Percentiles rank a stretch among this genome's conserved stretches.
Evolutionary conservation across 78 protist species (phyloP).

Genomic region (Cavenderia fasciculata): DNA sequence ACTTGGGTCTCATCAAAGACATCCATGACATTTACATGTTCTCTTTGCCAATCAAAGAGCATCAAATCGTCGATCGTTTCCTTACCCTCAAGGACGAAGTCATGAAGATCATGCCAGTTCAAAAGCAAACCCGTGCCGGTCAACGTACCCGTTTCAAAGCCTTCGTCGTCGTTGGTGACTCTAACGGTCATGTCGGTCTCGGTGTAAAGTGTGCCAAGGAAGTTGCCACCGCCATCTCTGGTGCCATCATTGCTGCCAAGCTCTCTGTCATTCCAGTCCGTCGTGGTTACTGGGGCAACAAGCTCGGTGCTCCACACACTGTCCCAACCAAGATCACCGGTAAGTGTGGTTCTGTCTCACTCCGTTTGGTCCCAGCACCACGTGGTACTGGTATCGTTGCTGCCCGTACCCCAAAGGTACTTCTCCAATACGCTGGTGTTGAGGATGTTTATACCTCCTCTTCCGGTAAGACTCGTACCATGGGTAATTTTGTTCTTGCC

Average conservation of each 20-base stretch:
- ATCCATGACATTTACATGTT: constrained; percentile 98
- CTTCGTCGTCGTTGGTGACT: constrained; percentile 92
- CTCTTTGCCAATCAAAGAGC: constrained; percentile 99
- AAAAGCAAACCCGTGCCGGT: constrained; percentile 99
- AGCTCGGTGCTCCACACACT: constrained; percentile 99
- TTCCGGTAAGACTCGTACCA: constrained; percentile 97
- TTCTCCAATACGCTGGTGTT: constrained; percentile 98
- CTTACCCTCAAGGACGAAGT: constrained; percentile 97
- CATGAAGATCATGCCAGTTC: constrained; percentile 99
- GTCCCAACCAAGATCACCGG: constrained; percentile 99
- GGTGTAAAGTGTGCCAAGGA: constrained; percentile 99
- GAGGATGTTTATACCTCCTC: constrained; percentile 99
- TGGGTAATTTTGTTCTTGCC: constrained; percentile 99
- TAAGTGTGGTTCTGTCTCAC: constrained; percentile 98
- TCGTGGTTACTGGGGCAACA: constrained; percentile 99
- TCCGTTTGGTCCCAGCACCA: constrained; percentile 99
- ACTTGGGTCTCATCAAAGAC: constrained; percentile 91
- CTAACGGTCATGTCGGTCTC: constrained; percentile 99
- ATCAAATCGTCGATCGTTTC: constrained; percentile 97
- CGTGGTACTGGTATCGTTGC: constrained; percentile 99
- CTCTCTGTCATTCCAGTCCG: constrained; percentile 98
- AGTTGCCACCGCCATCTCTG: constrained; percentile 99
- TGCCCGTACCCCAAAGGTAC: constrained; percentile 97
- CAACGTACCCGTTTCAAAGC: constrained; percentile 99
- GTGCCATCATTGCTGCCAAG: constrained; percentile 98